Conservation (phyloP, 2,329 filamentous ascomycete genomes). For the Phyllosticta citrichinensis region DNA sequence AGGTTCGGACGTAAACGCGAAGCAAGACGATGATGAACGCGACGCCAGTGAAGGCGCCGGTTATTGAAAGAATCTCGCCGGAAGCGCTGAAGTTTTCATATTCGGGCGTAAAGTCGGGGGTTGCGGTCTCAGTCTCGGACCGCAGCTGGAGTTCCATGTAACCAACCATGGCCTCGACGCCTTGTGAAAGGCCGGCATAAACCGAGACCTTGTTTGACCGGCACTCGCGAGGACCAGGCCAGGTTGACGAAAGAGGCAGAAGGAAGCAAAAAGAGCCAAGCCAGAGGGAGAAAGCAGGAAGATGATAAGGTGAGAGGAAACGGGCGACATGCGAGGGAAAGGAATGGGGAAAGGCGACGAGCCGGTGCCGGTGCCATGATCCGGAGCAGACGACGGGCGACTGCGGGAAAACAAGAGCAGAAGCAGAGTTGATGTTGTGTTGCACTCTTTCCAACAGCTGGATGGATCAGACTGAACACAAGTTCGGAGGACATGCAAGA, state of each 20-base stretch:
- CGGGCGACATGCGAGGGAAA: background rate
- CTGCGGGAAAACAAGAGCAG: background rate
- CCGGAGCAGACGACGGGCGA: background rate
- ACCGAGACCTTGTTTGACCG: background rate
- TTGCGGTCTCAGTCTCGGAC: background rate
- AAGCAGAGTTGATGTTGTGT: background rate
- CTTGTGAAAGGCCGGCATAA: background rate
- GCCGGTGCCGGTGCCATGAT: background rate
- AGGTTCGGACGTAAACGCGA: conserved; percentile 38
- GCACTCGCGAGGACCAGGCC: background rate
- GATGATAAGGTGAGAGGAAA: background rate
- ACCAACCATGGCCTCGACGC: conserved; percentile 2
- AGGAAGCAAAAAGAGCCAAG: background rate
- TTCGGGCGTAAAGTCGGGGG: conserved; percentile 16
- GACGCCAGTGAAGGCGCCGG: conserved; percentile 28
- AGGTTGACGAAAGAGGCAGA: background rate
- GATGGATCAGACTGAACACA: background rate
- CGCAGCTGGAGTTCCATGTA: conserved; percentile 1
- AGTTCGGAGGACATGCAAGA: background rate
- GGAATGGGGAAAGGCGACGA: background rate
- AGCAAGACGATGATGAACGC: conserved; percentile 31
- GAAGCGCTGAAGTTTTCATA: conserved; percentile 29
- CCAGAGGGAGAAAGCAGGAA: background rate
- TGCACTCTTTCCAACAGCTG: background rate
- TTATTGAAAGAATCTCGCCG: conserved; percentile 31